phyloP scores from a whole-genome alignment of 768 basidiomycete species.

The Russula lepida region DNA sequence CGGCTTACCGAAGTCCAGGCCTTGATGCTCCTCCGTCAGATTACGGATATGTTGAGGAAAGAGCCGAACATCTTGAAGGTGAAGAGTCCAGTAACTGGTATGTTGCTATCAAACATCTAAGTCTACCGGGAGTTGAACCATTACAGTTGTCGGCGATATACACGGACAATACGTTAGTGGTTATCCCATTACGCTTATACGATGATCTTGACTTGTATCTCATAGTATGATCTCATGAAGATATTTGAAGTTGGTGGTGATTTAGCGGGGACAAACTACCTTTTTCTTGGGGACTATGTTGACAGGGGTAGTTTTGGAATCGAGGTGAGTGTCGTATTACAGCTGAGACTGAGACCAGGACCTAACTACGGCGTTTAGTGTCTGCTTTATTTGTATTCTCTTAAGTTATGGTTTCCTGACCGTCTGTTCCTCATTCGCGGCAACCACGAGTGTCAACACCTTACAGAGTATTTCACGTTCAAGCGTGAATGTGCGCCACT shows the following conservation, averaged over 20 bases:
- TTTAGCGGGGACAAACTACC: slow-evolving; percentile 69
- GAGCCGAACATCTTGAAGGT: slow-evolving; percentile 83
- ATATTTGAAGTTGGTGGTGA: slow-evolving; percentile 89
- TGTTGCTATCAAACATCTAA: slow-evolving; percentile 25
- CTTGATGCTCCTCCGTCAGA: slow-evolving; percentile 61
- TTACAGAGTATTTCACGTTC: slow-evolving; percentile 77
- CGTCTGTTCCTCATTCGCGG: slow-evolving; percentile 54
- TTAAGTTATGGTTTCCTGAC: slow-evolving; percentile 57
- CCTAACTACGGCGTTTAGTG: slow-evolving; percentile 26
- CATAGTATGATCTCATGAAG: slow-evolving; percentile 92
- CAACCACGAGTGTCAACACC: slow-evolving; percentile 58
- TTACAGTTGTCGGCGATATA: slow-evolving; percentile 84
- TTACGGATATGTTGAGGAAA: slow-evolving; percentile 51
- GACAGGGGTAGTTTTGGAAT: slow-evolving; percentile 87
- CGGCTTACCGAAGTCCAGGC: slow-evolving; percentile 76
- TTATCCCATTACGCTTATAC: not conserved
- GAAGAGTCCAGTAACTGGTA: slow-evolving; percentile 84
- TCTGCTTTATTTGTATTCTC: slow-evolving; percentile 52
- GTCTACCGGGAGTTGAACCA: not conserved
- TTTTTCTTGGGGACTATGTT: slow-evolving; percentile 93
- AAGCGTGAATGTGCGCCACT: slow-evolving; percentile 79
- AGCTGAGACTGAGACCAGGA: too few relatives aligned
- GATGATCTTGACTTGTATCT: not conserved
- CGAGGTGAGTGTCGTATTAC: slow-evolving; percentile 36
- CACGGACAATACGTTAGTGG: slow-evolving; percentile 84